A percentile compares a stretch with the other conserved stretches of the same genome.
Conservation (phyloP, 345 rosid species). For the Populus pruinosa region DNA sequence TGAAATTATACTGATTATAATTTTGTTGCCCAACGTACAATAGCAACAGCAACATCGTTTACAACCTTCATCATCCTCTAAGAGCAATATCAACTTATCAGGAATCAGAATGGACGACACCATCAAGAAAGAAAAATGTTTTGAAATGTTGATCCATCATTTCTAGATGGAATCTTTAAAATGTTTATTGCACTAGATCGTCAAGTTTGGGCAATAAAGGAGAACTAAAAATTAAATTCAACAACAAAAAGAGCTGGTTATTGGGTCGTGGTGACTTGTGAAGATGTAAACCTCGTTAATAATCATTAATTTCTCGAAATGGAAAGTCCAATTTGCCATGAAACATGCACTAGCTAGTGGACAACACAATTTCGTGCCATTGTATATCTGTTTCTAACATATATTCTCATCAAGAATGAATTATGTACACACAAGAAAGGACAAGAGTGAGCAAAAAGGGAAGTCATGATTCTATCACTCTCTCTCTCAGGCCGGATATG, state of each 20-base stretch:
- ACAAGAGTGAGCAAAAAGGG: background rate
- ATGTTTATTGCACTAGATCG: background rate
- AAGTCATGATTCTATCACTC: background rate
- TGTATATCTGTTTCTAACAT: background rate
- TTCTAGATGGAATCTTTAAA: background rate
- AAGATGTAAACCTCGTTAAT: background rate
- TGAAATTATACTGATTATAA: background rate
- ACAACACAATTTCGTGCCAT: background rate
- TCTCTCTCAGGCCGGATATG: constrained; percentile 33
- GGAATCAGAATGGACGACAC: background rate
- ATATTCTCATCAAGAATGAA: background rate
- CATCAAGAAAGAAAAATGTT: background rate
- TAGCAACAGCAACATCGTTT: background rate
- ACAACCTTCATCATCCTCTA: background rate
- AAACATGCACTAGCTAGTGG: background rate
- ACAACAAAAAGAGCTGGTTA: background rate
- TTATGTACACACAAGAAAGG: background rate
- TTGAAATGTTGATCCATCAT: background rate
- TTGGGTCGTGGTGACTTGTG: background rate
- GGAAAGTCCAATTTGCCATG: background rate
- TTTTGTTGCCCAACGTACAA: background rate
- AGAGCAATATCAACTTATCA: background rate
- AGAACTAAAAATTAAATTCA: background rate
- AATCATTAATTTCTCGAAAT: constrained; percentile 1
- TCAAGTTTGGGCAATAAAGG: background rate